Evolutionary conservation across 1,284 basidiomycete genomes (phyloP).

Genomic region (Malassezia japonica): DNA sequence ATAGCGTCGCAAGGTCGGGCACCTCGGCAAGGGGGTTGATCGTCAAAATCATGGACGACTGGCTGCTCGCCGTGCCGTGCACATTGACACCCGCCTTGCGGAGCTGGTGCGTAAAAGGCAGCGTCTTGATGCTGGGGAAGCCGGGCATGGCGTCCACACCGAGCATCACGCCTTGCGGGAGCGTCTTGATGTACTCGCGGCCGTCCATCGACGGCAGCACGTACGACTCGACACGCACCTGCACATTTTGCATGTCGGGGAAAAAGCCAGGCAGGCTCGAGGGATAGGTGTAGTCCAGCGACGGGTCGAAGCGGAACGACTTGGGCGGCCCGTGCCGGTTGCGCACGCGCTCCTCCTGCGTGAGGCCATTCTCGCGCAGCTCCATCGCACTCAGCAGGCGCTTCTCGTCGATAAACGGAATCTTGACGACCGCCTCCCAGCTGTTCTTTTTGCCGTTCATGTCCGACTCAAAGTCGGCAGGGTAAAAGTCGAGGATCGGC

Average conservation of each 20-base stretch:
- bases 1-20: constrained; percentile 59
- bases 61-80: constrained; percentile 77
- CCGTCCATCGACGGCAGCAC: constrained; percentile 69
- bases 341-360: constrained; percentile 64
- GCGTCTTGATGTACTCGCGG: constrained; percentile 71
- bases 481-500: constrained; percentile 90
- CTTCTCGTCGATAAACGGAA: constrained; percentile 87
- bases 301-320: constrained; percentile 62
- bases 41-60: constrained; percentile 83
- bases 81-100: constrained; percentile 85
- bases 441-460: constrained; percentile 96
- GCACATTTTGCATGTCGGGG: constrained; percentile 74
- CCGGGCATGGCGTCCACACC: constrained; percentile 81
- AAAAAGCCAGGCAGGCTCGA: constrained; percentile 91
- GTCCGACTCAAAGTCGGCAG: constrained; percentile 77
- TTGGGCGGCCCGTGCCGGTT: constrained; percentile 73
- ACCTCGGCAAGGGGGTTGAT: constrained; percentile 67
- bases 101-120: constrained; percentile 67
- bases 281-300: constrained; percentile 60
- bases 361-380: constrained; percentile 69
- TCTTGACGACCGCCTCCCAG: constrained; percentile 98
- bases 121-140: constrained; percentile 85
- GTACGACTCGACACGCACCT: constrained; percentile 68
- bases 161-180: constrained; percentile 77
- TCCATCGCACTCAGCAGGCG: constrained; percentile 61